phyloP scores from a whole-genome alignment of 306 rosid species.

The Pyrus bretschneideri region DNA sequence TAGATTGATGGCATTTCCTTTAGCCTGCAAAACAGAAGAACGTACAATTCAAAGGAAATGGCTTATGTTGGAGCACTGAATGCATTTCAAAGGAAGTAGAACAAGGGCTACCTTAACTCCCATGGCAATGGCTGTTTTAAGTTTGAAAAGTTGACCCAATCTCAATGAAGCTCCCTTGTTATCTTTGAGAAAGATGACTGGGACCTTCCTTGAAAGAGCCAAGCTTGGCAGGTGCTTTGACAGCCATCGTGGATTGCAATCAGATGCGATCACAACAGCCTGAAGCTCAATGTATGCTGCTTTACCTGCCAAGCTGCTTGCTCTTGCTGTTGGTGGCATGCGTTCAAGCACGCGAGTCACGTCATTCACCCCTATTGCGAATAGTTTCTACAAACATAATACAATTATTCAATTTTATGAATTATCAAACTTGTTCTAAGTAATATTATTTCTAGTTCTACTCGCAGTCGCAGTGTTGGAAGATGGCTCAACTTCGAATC shows the following conservation, averaged over 20 bases:
- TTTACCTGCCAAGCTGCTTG: background rate
- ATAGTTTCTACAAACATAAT: slow-evolving; percentile 47
- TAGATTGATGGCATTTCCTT: slow-evolving; percentile 44
- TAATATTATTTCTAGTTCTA: too few relatives aligned
- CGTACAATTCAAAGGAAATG: background rate
- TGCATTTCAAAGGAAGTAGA: too few relatives aligned
- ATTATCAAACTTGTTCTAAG: background rate
- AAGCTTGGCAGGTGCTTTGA: slow-evolving; percentile 66
- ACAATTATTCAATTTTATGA: background rate
- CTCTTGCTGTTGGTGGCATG: slow-evolving; percentile 24
- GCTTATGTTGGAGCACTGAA: background rate
- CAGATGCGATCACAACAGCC: slow-evolving; percentile 67
- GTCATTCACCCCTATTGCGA: slow-evolving; percentile 77
- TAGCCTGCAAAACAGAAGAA: slow-evolving; percentile 29
- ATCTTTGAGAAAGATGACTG: slow-evolving; percentile 56
- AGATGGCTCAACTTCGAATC: too few relatives aligned
- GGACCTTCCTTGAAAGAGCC: slow-evolving; percentile 67
- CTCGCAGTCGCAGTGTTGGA: too few relatives aligned
- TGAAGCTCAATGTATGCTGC: slow-evolving; percentile 43
- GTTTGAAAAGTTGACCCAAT: slow-evolving; percentile 62
- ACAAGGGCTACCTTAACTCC: slow-evolving; percentile 61
- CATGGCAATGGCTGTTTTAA: slow-evolving; percentile 78
- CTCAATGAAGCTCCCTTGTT: slow-evolving; percentile 58
- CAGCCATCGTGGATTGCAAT: slow-evolving; percentile 68
- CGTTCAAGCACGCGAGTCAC: slow-evolving; percentile 77